Evolutionary conservation across 148 eudicot genomes (phyloP), one percentile per base, ranked within the genome.

Genomic region (Amaranthus cruentus): DNA sequence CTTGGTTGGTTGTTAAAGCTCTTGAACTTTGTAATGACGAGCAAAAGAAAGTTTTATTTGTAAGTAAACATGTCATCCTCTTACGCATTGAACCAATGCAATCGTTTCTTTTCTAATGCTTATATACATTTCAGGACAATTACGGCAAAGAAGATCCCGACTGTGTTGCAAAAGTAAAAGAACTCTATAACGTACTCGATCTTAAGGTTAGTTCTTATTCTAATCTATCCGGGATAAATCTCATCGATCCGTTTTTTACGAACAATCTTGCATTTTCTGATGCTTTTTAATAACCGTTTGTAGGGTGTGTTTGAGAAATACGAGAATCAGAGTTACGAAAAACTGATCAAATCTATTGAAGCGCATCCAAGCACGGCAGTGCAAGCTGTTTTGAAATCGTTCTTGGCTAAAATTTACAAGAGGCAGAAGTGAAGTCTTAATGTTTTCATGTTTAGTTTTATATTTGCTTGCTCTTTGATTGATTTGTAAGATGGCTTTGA

Each of bases 321-420:
- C n/a, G 99, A 96, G 84, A 92, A 84, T 80, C 72, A 81, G 79
- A 90, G 86, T 70, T 88, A 87, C 13, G 88, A 88, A 73, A 87
- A 80, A 68, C 77, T 96, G 12, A 80, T 73, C 58, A 79, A 73
- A 8, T 76, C 85, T 11, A 96, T 96, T 54, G 97, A 87, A 76
- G 88, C 90, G 75, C 97, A 90, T 75, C 94, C 92, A 2, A 92
- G 86, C 79, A 80, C 85, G 82, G 86, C 94, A 64, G 88, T 96
- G 75, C 97, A 96, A 68, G 94, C 86, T 9, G 94, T 96, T 74
- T 68, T 96, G 48, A 88, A 85, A 77, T 90, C 91, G 9, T 92
- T 96, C 82, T 82, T 96, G 90, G 94, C 81, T 11, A 96, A 96
- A 85, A 92, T 96, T 55, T 87, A 96, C 83, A 90, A 87, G 92